These are phyloP conservation scores for Epichloe coenophiala DNA, from an alignment of 2,329 filamentous ascomycete species.

Conservation along the genomic window DNA sequence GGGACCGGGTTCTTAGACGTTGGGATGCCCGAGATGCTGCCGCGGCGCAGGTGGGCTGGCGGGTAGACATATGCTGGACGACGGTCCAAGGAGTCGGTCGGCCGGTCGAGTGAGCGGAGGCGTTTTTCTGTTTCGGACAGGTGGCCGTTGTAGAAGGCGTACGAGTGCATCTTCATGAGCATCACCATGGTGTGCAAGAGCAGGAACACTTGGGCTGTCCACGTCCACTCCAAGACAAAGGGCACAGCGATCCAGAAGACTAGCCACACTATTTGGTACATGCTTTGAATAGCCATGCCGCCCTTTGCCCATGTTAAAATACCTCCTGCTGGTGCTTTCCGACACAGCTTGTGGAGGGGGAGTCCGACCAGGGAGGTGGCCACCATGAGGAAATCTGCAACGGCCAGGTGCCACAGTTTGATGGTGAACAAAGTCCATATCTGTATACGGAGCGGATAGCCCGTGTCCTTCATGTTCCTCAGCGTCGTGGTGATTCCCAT, in stretches of 20 bases:
- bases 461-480: constrained; percentile 87
- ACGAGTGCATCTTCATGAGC: constrained; percentile 99
- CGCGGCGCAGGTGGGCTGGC: constrained; percentile 36
- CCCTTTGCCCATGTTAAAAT: constrained; percentile 58
- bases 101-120: constrained; percentile 65
- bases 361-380: constrained; percentile 58
- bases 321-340: constrained; percentile 34
- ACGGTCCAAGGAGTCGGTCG: constrained; percentile 44
- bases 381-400: constrained; percentile 81
- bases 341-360: constrained; percentile 57
- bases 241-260: constrained; percentile 72
- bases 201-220: constrained; percentile 94
- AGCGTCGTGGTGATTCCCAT: constrained; percentile 94
- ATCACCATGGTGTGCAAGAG: constrained; percentile 81
- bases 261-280: constrained; percentile 71
- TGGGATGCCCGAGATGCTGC: constrained; percentile 24
- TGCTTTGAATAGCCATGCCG: constrained; percentile 72
- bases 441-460: constrained; percentile 67
- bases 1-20: constrained; percentile 6
- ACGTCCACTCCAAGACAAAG: constrained; percentile 80
- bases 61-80: constrained; percentile 67
- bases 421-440: constrained; percentile 83
- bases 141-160: constrained; percentile 96
- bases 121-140: constrained; percentile 76
- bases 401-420: constrained; percentile 74